Base-by-base conservation (phyloP, 768 basidiomycete species). In the Kwoniella bestiolae region DNA sequence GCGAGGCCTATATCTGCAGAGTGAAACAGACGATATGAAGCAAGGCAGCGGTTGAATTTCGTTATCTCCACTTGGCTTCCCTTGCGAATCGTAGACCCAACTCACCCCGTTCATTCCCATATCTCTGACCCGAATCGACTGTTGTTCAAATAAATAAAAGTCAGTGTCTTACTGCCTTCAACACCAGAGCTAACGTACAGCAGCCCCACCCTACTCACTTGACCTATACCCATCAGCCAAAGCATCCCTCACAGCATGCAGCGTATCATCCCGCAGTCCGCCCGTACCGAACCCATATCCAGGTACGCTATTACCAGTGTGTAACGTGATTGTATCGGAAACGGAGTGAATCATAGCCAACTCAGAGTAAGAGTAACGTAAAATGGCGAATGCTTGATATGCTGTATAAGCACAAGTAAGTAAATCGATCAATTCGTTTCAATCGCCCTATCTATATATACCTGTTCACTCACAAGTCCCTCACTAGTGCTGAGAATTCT, bases 111-210 rank as follows among this genome's bases (percentile, higher is more conserved):
- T 49, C 46, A 26, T 49, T 49, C n/a, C 46, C 46, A 26, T 49
- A 49, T 49, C 46, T n/a, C n/a, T 49, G 46, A n/a, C 46, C 46
- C n/a, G 46, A 49, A 49, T 49, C 46, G n/a, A 49, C 46, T 49
- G n/a, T n/a, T 12, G 9, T 26, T 26, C 8, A n/a, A 44, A n/a
- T 9, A 9, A 9, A 44, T 9, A 44, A 44, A 9, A n/a, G 41
- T 44, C n/a, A n/a, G n/a, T n/a, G n/a, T n/a, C n/a, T n/a, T n/a
- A n/a, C n/a, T n/a, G n/a, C n/a, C n/a, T n/a, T n/a, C n/a, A n/a
- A n/a, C n/a, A n/a, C n/a, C n/a, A n/a, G n/a, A n/a, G n/a, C n/a
- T n/a, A n/a, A n/a, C n/a, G n/a, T n/a, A n/a, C n/a, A n/a, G n/a
- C n/a, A n/a, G n/a, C n/a, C n/a, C n/a, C n/a, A 26, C 46, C 8